phyloP scores from a whole-genome alignment of 2,329 filamentous ascomycete species.

The Xylariomycetidae sp. region DNA sequence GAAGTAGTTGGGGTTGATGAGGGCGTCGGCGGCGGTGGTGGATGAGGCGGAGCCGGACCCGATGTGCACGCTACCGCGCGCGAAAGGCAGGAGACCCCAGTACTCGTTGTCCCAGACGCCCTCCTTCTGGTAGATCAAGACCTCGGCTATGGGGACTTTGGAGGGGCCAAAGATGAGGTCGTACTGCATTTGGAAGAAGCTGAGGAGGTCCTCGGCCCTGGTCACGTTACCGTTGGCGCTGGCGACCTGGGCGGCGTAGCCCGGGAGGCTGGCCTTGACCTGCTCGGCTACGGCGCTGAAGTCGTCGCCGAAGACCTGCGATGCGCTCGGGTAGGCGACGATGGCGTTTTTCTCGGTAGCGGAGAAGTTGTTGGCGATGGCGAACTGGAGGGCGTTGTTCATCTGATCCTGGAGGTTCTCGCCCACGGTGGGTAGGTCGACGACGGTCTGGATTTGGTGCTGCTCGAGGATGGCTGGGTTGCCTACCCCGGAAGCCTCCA shows the following conservation, averaged over 20 bases:
- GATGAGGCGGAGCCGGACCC: neutral
- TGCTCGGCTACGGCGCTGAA: conserved; percentile 1
- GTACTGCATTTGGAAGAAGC: conserved; percentile 10
- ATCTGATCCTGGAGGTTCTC: conserved; percentile 36
- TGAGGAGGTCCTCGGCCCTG: conserved; percentile 6
- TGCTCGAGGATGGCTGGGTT: conserved; percentile 2
- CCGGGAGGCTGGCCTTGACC: conserved; percentile 3
- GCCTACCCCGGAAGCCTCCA: neutral
- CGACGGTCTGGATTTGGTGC: conserved; percentile 28
- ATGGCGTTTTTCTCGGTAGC: no score
- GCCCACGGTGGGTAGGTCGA: conserved; percentile 34
- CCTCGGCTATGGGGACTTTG: conserved; percentile 6
- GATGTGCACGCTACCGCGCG: conserved; percentile 9
- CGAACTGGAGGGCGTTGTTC: conserved; percentile 24
- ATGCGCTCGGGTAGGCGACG: conserved; percentile 6
- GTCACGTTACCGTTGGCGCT: conserved; percentile 7
- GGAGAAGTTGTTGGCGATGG: conserved; percentile 21
- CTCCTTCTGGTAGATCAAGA: conserved; percentile 2
- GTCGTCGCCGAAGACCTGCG: conserved; percentile 4
- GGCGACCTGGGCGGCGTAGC: conserved; percentile 4
- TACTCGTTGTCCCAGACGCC: conserved; percentile 4
- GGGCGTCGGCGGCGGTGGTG: conserved; percentile 1
- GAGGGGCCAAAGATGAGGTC: conserved; percentile 9
- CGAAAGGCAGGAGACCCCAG: conserved; percentile 11
- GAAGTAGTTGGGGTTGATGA: conserved; percentile 38